phyloP scores from a whole-genome alignment of 1,284 basidiomycete genomes.

The Moniliella sp. region DNA sequence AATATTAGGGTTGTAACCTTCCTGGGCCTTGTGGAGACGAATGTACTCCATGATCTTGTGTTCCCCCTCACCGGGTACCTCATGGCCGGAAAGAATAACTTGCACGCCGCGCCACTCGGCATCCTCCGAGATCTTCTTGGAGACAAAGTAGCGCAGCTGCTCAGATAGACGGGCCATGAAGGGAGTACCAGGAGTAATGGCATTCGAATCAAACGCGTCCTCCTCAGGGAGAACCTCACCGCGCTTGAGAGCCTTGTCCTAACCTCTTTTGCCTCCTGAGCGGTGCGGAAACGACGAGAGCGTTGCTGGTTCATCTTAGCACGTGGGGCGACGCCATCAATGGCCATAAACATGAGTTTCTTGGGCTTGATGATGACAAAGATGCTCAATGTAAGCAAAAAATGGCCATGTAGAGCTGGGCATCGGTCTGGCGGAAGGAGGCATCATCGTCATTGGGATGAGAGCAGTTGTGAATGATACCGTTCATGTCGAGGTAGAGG shows the following conservation, averaged over 20 bases:
- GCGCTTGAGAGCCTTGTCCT: slow-evolving; percentile 62
- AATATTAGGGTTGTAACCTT: slow-evolving; percentile 73
- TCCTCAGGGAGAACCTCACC: slow-evolving; percentile 77
- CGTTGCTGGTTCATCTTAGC: slow-evolving; percentile 98
- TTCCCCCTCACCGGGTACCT: slow-evolving; percentile 89
- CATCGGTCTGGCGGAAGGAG: slow-evolving; percentile 72
- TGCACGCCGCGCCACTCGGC: slow-evolving; percentile 58
- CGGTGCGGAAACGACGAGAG: slow-evolving; percentile 65
- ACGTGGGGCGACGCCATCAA: slow-evolving; percentile 89
- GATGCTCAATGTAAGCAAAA: slow-evolving; percentile 88
- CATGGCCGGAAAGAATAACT: slow-evolving; percentile 90
- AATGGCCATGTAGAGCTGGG: slow-evolving; percentile 87
- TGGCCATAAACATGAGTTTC: slow-evolving; percentile 72
- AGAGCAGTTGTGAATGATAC: slow-evolving; percentile 88
- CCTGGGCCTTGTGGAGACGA: slow-evolving; percentile 73
- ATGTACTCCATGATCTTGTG: slow-evolving; percentile 99
- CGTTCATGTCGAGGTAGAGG: slow-evolving; percentile 86
- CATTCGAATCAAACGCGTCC: slow-evolving; percentile 93
- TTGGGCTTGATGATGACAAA: slow-evolving; percentile 92
- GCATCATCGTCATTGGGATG: slow-evolving; percentile 80
- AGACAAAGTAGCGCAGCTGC: slow-evolving; percentile 77
- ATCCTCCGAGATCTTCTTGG: slow-evolving; percentile 31
- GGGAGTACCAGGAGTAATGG: slow-evolving; percentile 90
- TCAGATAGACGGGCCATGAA: slow-evolving; percentile 81
- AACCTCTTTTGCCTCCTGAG: slow-evolving; percentile 72